phyloP scores from a whole-genome alignment of 2,329 filamentous ascomycete species.

The Talaromyces rugulosus region DNA sequence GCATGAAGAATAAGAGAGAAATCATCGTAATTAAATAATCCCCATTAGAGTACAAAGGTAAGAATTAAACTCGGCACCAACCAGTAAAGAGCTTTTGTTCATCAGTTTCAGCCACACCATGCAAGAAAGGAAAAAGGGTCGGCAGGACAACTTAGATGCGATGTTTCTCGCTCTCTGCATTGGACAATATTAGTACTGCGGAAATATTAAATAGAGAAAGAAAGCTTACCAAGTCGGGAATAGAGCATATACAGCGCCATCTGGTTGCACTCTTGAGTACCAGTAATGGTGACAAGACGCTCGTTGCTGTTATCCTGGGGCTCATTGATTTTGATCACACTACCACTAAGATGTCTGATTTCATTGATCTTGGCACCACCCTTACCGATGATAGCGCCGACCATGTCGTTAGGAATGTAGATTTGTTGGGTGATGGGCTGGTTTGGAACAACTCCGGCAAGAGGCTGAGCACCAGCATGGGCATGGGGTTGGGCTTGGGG shows the following conservation, averaged over 20 bases:
- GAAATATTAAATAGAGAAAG: neutral
- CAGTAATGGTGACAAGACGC: slow-evolving; percentile 92
- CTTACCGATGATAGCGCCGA: slow-evolving; percentile 97
- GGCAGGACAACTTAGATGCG: slow-evolving; percentile 50
- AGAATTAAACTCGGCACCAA: slow-evolving; percentile 31
- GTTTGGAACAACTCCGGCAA: slow-evolving; percentile 70
- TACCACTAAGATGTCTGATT: slow-evolving; percentile 92
- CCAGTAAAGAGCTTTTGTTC: slow-evolving; percentile 16
- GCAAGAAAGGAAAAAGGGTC: neutral
- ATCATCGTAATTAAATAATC: neutral
- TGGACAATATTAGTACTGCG: slow-evolving; percentile 13
- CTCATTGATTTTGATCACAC: slow-evolving; percentile 99
- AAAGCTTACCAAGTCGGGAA: slow-evolving; percentile 77
- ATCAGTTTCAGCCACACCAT: slow-evolving; percentile 6
- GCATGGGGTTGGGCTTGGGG: slow-evolving; percentile 62
- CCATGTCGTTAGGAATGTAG: slow-evolving; percentile 99
- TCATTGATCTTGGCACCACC: slow-evolving; percentile 99
- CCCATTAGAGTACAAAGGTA: slow-evolving; percentile 4
- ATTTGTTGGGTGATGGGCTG: slow-evolving; percentile 95
- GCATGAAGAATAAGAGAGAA: slow-evolving; percentile 1
- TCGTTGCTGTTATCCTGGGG: slow-evolving; percentile 99
- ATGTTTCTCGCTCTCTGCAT: slow-evolving; percentile 70
- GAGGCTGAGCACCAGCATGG: slow-evolving; percentile 61
- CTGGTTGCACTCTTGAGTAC: slow-evolving; percentile 96
- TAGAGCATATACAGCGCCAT: slow-evolving; percentile 99